Evolutionary conservation across 2,329 filamentous ascomycete genomes (phyloP).

Genomic region (Daldinia eschscholtzii): DNA sequence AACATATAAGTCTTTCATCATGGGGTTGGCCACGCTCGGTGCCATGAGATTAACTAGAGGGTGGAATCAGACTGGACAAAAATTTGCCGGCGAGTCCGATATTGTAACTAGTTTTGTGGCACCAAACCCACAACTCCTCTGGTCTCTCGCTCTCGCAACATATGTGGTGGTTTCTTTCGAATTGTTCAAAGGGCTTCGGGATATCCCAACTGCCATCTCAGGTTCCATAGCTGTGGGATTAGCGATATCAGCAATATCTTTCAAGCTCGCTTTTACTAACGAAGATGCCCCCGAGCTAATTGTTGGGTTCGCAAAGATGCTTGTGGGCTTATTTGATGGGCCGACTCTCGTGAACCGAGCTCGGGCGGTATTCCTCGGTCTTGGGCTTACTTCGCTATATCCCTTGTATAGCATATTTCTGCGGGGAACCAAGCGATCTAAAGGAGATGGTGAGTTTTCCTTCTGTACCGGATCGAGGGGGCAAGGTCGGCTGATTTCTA

Average conservation of each 20-base stretch:
- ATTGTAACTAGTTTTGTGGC: constrained; percentile 80
- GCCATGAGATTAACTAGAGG: constrained; percentile 76
- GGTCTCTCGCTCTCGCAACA: constrained; percentile 76
- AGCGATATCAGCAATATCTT: constrained; percentile 73
- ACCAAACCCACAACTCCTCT: constrained; percentile 75
- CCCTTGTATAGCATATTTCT: constrained; percentile 57
- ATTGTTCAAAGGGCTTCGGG: constrained; percentile 58
- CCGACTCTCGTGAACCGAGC: constrained; percentile 63
- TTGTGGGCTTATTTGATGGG: constrained; percentile 58
- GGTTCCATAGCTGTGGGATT: constrained; percentile 59
- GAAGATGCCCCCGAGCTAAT: constrained; percentile 90
- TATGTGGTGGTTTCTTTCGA: constrained; percentile 73
- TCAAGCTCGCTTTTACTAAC: constrained; percentile 90
- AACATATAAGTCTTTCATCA: constrained; percentile 49
- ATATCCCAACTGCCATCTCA: constrained; percentile 58
- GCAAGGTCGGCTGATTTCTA: constrained; percentile 29
- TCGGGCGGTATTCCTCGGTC: constrained; percentile 63
- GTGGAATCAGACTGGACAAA: constrained; percentile 98
- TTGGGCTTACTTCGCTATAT: constrained; percentile 56
- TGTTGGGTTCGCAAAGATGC: constrained; percentile 57
- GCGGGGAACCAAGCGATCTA: constrained; percentile 45
- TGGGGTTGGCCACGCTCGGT: constrained; percentile 64
- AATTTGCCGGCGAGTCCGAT: constrained; percentile 91
- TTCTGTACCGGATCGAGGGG: background rate
- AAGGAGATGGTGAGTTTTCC: constrained; percentile 46